phyloP scores from a whole-genome alignment of 495 filamentous ascomycete genomes.

The Chlorociboria aeruginascens region DNA sequence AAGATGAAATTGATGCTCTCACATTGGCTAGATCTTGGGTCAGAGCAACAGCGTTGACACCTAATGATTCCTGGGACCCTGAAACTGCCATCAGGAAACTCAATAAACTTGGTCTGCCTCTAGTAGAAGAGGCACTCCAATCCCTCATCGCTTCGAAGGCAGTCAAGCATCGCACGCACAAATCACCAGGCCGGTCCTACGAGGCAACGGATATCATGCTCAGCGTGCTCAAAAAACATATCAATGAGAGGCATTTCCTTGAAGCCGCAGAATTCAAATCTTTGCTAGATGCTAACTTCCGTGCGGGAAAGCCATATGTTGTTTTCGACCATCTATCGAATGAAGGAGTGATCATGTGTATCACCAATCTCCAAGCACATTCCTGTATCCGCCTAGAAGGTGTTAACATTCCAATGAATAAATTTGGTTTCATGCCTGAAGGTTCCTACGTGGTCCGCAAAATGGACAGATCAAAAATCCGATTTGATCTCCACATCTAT shows the following conservation, averaged over 20 bases:
- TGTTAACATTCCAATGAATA: conserved; percentile 47
- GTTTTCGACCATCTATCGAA: conserved; percentile 32
- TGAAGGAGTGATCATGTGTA: conserved; percentile 58
- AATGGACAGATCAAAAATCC: conserved; percentile 51
- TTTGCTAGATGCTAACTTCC: conserved; percentile 43
- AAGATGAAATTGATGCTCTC: conserved; percentile 11
- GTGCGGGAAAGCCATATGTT: conserved; percentile 21
- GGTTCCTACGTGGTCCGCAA: conserved; percentile 56
- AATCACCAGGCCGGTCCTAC: conserved; percentile 43
- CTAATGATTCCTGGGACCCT: conserved; percentile 34
- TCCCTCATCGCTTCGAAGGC: conserved; percentile 47
- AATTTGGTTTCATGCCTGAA: conserved; percentile 59
- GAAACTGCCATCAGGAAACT: conserved; percentile 33
- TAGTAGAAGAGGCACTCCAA: conserved; percentile 44
- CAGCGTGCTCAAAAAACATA: conserved; percentile 32
- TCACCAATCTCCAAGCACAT: conserved; percentile 54
- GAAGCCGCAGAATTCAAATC: conserved; percentile 48
- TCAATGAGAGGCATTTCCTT: conserved; percentile 32
- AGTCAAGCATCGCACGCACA: conserved; percentile 41
- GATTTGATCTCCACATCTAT: conserved; percentile 48
- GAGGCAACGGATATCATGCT: conserved; percentile 46
- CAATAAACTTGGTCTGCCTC: conserved; percentile 25
- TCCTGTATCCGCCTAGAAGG: conserved; percentile 44
- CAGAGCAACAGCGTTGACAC: conserved; percentile 43
- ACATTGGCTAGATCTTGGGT: conserved; percentile 47